These are phyloP conservation scores for Didymella arachidicola DNA, from an alignment of 2,329 filamentous ascomycete species.

Conservation along the genomic window DNA sequence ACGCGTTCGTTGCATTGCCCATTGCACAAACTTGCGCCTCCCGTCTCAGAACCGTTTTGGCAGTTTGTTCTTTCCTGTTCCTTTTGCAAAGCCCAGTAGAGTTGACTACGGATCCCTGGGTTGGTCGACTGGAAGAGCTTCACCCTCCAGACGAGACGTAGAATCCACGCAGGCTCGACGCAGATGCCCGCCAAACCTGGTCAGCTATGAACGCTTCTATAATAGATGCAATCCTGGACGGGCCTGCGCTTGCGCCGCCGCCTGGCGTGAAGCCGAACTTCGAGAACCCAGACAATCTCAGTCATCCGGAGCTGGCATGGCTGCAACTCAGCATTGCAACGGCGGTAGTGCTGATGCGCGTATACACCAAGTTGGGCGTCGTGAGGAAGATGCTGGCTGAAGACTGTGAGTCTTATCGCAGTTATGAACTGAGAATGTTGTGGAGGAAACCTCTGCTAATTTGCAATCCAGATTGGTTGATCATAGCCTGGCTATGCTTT, in stretches of 20 bases:
- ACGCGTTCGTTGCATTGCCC: neutral
- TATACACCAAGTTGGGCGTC: conserved; percentile 19
- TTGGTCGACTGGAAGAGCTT: neutral
- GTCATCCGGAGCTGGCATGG: conserved; percentile 12
- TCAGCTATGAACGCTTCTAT: conserved; percentile 2
- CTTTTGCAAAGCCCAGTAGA: neutral
- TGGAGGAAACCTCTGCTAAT: neutral
- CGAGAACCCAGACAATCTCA: conserved; percentile 16
- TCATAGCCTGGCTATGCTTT: conserved; percentile 22
- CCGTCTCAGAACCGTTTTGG: conserved; percentile 7
- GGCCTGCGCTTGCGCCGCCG: conserved; percentile 21
- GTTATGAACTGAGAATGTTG: neutral
- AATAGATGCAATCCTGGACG: conserved; percentile 12
- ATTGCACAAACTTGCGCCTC: conserved; percentile 3
- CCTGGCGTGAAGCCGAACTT: conserved; percentile 20
- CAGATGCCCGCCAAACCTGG: neutral
- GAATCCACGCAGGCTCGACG: neutral
- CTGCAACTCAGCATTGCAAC: conserved; percentile 20
- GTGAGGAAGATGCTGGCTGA: conserved; percentile 21
- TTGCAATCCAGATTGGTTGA: conserved; percentile 16
- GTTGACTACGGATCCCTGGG: neutral
- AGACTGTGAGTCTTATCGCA: conserved; percentile 20
- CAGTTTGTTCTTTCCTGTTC: neutral
- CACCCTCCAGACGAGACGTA: neutral
- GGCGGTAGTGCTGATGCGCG: conserved; percentile 16